Percentiles rank a stretch among this genome's conserved stretches.
Evolutionary conservation across 1,139 yeast species (phyloP).

Genomic region (Protomyces pachydermus): DNA sequence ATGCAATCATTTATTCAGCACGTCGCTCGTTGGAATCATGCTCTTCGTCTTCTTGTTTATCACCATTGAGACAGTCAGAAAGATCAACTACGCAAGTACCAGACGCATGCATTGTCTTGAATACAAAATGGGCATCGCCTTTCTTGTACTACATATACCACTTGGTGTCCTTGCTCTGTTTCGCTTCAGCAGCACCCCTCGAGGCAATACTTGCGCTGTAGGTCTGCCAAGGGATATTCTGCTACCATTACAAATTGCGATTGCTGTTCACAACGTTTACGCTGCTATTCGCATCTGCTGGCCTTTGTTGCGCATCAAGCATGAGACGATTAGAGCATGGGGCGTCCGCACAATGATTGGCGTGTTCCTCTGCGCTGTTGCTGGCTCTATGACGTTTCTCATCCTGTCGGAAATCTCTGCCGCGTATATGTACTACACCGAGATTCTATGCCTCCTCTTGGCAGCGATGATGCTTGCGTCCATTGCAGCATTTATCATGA

Average conservation of each 20-base stretch:
- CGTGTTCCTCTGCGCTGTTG: not conserved
- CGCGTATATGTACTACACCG: not conserved
- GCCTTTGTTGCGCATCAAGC: not conserved
- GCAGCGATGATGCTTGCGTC: no score
- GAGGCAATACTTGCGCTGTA: not conserved
- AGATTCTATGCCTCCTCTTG: no score
- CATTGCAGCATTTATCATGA: not conserved
- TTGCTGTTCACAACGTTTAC: not conserved
- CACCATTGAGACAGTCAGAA: not conserved
- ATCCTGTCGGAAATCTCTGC: not conserved
- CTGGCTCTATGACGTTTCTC: no score
- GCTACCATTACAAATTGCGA: not conserved
- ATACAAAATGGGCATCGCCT: not conserved
- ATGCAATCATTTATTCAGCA: not conserved
- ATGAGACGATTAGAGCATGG: not conserved
- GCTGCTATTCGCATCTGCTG: not conserved
- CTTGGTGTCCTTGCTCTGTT: not conserved
- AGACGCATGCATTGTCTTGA: not conserved
- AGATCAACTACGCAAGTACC: not conserved
- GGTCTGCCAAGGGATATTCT: not conserved
- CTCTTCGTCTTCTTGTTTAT: not conserved
- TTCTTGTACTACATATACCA: not conserved
- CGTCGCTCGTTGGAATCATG: not conserved
- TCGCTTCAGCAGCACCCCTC: not conserved
- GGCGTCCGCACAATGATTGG: not conserved